Evolutionary conservation across 192 early-diverging fungal species (phyloP).

Genomic region (Paraglomus occultum): DNA sequence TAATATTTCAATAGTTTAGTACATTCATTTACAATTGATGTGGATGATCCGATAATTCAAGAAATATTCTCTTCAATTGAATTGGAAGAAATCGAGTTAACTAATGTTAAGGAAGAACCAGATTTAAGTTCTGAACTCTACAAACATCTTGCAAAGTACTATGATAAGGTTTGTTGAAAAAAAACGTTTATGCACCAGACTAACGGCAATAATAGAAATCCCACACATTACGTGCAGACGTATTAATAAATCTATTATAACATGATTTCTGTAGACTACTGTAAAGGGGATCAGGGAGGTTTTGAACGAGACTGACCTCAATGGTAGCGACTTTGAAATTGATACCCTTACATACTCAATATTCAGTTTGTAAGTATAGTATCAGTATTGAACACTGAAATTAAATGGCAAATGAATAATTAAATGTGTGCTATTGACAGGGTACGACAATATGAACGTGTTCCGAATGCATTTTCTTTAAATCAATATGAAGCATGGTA

Average conservation of each 20-base stretch:
- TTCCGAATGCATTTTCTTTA: slow-evolving; percentile 15
- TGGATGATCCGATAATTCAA: background rate
- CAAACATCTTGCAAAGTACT: background rate
- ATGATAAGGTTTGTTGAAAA: slow-evolving; percentile 22
- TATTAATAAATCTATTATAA: background rate
- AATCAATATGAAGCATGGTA: slow-evolving; percentile 7
- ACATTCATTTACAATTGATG: slow-evolving; percentile 13
- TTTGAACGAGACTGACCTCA: background rate
- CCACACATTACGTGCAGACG: too few species aligned
- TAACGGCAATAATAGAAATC: too few species aligned
- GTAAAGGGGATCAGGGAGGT: background rate
- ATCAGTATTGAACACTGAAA: too few species aligned
- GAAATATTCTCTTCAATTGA: background rate
- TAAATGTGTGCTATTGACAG: slow-evolving; percentile 1
- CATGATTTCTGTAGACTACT: background rate
- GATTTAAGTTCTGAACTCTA: slow-evolving; percentile 16
- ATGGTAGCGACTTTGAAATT: background rate
- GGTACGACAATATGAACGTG: slow-evolving; percentile 8
- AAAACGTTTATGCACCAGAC: too few species aligned
- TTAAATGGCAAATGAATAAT: background rate
- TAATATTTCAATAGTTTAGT: slow-evolving; percentile 12
- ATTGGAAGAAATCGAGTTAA: background rate
- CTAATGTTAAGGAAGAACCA: slow-evolving; percentile 14
- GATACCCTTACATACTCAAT: slow-evolving; percentile 16
- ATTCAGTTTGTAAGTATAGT: slow-evolving; percentile 21